phyloP scores from a whole-genome alignment of 345 rosid species.

The Pugionium dolabratum region DNA sequence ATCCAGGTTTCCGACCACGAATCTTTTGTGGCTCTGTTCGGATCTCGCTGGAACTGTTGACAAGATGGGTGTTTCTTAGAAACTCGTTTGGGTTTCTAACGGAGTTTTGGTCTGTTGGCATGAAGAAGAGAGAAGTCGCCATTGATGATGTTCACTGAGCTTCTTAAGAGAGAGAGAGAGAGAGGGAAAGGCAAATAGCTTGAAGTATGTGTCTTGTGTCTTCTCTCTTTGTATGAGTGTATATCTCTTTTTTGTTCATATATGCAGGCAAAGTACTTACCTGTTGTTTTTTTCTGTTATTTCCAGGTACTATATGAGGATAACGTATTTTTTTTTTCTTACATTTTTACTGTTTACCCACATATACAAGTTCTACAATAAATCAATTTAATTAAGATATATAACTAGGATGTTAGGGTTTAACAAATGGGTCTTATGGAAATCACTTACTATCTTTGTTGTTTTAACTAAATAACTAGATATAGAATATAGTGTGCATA shows the following conservation, averaged over 20 bases:
- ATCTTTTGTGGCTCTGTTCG: constrained; percentile 26
- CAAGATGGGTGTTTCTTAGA: constrained; percentile 16
- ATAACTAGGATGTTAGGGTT: no score
- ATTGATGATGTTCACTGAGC: constrained; percentile 28
- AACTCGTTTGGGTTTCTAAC: background rate
- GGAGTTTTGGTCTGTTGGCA: constrained; percentile 23
- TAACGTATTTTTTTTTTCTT: background rate
- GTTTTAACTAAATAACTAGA: no score
- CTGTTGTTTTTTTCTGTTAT: constrained; percentile 37
- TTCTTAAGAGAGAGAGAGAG: constrained; percentile 18
- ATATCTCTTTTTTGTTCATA: constrained; percentile 19
- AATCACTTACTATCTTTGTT: no score
- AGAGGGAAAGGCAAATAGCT: constrained; percentile 13
- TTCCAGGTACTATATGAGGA: constrained; percentile 44
- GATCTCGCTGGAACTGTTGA: constrained; percentile 29
- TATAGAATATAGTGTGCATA: no score
- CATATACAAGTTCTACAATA: no score
- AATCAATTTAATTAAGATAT: no score
- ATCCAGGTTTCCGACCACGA: constrained; percentile 43
- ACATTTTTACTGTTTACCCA: constrained; percentile 21
- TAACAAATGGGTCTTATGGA: no score
- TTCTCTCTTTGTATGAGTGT: constrained; percentile 25
- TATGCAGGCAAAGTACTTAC: constrained; percentile 37
- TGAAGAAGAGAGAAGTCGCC: constrained; percentile 39
- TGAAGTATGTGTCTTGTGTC: constrained; percentile 13